Conservation (phyloP, 768 basidiomycete genomes). For the Lactarius pseudohatsudake region DNA sequence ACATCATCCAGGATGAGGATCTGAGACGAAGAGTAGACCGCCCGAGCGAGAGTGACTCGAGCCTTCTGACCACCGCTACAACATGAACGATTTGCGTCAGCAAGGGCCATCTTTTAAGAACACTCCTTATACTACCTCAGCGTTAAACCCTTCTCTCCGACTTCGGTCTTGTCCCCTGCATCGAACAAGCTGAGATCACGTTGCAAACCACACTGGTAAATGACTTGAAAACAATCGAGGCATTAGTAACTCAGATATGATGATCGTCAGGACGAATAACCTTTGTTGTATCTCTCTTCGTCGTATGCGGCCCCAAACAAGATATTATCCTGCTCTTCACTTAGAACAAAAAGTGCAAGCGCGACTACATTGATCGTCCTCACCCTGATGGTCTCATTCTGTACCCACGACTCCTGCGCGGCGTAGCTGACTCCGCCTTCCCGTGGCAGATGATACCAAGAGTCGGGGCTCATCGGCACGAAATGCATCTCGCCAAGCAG, state of each 20-base stretch:
- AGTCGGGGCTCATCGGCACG: conserved; percentile 47
- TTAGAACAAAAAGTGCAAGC: not conserved
- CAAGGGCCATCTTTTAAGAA: not conserved
- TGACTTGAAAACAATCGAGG: not conserved
- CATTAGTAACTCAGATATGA: too few relatives aligned
- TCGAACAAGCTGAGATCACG: conserved; percentile 49
- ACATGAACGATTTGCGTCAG: not conserved
- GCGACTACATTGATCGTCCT: conserved; percentile 15
- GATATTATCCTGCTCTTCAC: conserved; percentile 45
- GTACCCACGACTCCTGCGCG: conserved; percentile 84
- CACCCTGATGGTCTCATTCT: conserved; percentile 73
- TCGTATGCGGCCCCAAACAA: conserved; percentile 50
- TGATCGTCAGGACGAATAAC: conserved; percentile 22
- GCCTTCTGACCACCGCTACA: conserved; percentile 57
- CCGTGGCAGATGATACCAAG: conserved; percentile 71
- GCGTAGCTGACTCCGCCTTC: conserved; percentile 72
- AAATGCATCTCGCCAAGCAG: conserved; percentile 70
- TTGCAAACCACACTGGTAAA: conserved; percentile 32
- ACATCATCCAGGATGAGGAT: conserved; percentile 60
- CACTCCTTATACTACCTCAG: conserved; percentile 33
- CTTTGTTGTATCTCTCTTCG: conserved; percentile 44
- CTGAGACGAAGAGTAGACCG: conserved; percentile 46
- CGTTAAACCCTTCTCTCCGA: conserved; percentile 58
- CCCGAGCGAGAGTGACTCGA: conserved; percentile 55
- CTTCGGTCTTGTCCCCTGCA: conserved; percentile 52